Conservation (phyloP, 225 moss, liverwort and hornwort genomes). For the Rhytidiadelphus loreus region DNA sequence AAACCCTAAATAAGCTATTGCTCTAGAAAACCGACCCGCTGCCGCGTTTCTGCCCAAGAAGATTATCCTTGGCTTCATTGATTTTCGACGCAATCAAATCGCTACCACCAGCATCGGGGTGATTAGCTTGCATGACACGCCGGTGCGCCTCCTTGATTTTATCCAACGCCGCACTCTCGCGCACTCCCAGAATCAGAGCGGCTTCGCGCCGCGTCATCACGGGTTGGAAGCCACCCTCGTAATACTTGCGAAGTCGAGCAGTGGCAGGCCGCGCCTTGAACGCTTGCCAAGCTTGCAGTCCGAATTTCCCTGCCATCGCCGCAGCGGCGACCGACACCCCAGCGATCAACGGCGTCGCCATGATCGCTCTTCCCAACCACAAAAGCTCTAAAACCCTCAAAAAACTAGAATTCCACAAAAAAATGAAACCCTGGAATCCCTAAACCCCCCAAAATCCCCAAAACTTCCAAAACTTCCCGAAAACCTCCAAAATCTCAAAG, state of each 20-base stretch:
- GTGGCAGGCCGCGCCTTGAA: slow-evolving; percentile 65
- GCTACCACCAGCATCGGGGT: slow-evolving; percentile 87
- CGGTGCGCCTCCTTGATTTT: slow-evolving; percentile 92
- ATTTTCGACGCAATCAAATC: slow-evolving; percentile 85
- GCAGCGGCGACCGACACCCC: slow-evolving; percentile 62
- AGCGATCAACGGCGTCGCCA: slow-evolving; percentile 64
- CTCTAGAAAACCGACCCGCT: slow-evolving; percentile 66
- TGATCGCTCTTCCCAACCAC: neutral
- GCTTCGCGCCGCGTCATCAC: slow-evolving; percentile 87
- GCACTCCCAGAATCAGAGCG: slow-evolving; percentile 89
- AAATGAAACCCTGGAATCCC: neutral
- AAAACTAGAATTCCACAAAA: neutral
- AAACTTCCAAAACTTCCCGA: too few species aligned
- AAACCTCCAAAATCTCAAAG: neutral
- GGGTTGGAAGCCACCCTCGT: slow-evolving; percentile 93
- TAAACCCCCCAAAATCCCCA: neutral
- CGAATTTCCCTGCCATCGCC: slow-evolving; percentile 59
- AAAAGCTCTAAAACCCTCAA: neutral
- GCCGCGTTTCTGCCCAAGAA: slow-evolving; percentile 73
- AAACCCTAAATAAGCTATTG: neutral
- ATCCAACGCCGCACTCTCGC: slow-evolving; percentile 82
- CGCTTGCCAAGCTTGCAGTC: slow-evolving; percentile 71
- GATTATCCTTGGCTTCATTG: slow-evolving; percentile 90
- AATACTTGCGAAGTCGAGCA: slow-evolving; percentile 70
- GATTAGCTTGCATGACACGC: slow-evolving; percentile 92